phyloP scores from a whole-genome alignment of 495 filamentous ascomycete genomes.

The Lindgomyces ingoldianus region DNA sequence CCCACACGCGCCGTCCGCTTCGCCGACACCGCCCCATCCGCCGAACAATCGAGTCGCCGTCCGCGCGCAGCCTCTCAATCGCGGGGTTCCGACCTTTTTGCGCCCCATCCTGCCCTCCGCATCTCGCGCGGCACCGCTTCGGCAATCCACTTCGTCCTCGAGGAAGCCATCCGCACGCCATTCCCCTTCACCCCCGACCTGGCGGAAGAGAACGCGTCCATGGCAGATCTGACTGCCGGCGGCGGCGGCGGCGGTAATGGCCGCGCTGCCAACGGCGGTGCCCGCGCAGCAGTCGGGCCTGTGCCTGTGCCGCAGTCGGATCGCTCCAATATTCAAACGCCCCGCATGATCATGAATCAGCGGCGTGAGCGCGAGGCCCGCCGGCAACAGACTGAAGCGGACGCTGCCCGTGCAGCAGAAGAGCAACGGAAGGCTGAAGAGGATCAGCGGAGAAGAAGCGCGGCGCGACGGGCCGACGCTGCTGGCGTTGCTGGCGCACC shows the following conservation, averaged over 20 bases:
- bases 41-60: conserved; percentile 36
- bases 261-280: conserved; percentile 46
- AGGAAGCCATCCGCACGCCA: conserved; percentile 84
- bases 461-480: conserved; percentile 44
- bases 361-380: conserved; percentile 41
- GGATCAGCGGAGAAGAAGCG: conserved; percentile 40
- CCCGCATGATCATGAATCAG: conserved; percentile 45
- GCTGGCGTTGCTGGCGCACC: conserved; percentile 40
- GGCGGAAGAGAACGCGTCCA: conserved; percentile 88
- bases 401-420: conserved; percentile 34
- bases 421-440: conserved; percentile 41
- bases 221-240: conserved; percentile 57
- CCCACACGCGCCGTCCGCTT: conserved; percentile 32
- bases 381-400: conserved; percentile 29
- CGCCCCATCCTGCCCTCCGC: conserved; percentile 55
- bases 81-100: conserved; percentile 31
- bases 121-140: conserved; percentile 67
- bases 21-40: conserved; percentile 27
- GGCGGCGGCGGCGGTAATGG: conserved; percentile 27
- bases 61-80: conserved; percentile 23
- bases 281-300: conserved; percentile 42
- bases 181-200: conserved; percentile 80
- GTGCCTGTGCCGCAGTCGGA: conserved; percentile 41
- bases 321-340: conserved; percentile 42
- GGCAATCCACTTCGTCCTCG: conserved; percentile 86